These are phyloP conservation scores for Tulasnella sp. DNA, from an alignment of 768 basidiomycete species.

Conservation along the genomic window DNA sequence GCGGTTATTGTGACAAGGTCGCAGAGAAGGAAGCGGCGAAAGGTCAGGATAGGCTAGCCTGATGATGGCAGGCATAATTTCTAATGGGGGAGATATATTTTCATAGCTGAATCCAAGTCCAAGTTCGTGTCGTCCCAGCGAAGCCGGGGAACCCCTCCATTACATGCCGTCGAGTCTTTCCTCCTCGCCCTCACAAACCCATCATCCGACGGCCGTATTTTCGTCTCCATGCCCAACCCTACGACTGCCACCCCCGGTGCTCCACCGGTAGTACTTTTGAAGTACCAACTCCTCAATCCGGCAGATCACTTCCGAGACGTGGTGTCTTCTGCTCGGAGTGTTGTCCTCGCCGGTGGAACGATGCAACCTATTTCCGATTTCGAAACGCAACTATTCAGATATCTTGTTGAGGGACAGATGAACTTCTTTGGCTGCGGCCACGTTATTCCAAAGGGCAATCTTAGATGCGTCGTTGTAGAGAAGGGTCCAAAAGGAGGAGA, in stretches of 20 bases:
- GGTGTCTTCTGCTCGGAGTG: constrained; percentile 66
- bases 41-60: constrained; percentile 28
- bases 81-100: not conserved
- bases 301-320: constrained; percentile 79
- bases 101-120: not conserved
- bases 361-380: constrained; percentile 99
- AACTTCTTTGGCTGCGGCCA: constrained; percentile 85
- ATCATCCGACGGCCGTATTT: constrained; percentile 44
- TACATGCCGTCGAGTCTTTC: constrained; percentile 75
- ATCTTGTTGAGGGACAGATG: constrained; percentile 48
- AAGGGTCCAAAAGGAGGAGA: constrained; percentile 67
- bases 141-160: constrained; percentile 49
- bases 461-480: constrained; percentile 64
- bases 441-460: constrained; percentile 72
- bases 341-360: constrained; percentile 92
- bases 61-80: not conserved
- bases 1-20: constrained; percentile 68
- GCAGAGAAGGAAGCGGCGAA: constrained; percentile 36
- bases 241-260: not conserved
- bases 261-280: constrained; percentile 51
- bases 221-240: constrained; percentile 17
- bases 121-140: constrained; percentile 5
- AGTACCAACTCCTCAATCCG: constrained; percentile 90
- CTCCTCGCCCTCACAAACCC: constrained; percentile 67
- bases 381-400: constrained; percentile 66